A percentile compares a stretch with the other conserved stretches of the same genome.
Evolutionary conservation across 176 grass and related monocot genomes (phyloP).

Genomic region (Hordeum vulgare): DNA sequence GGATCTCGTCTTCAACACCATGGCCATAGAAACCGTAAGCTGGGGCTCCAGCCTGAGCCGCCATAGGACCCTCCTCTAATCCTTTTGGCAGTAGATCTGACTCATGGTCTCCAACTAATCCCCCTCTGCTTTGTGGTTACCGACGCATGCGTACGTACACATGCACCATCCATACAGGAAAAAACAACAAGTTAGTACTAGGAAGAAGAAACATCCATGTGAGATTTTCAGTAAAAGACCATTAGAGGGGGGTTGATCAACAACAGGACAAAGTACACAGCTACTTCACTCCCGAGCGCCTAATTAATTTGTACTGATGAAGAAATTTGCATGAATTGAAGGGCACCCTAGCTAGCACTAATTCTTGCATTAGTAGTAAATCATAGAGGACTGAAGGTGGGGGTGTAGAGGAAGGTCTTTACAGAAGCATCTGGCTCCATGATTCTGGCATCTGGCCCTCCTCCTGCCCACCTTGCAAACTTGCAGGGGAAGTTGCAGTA

Average conservation of each 20-base stretch:
- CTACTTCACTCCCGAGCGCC: not conserved
- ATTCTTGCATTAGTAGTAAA: not conserved
- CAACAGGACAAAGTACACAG: not conserved
- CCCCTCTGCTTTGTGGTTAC: conserved; percentile 34
- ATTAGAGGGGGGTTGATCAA: not conserved
- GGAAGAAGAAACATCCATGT: not conserved
- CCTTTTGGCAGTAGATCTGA: conserved; percentile 40
- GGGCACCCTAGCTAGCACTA: not conserved
- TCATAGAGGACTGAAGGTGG: not conserved
- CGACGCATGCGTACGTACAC: not conserved
- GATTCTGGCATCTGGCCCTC: conserved; percentile 50
- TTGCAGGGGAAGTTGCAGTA: not conserved
- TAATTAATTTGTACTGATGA: not conserved
- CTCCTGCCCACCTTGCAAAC: conserved; percentile 22
- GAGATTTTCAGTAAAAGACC: not conserved
- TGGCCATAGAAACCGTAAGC: conserved; percentile 29
- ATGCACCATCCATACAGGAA: not conserved
- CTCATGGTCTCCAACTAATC: conserved; percentile 37
- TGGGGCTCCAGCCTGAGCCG: conserved; percentile 9
- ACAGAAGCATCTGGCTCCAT: conserved; percentile 82
- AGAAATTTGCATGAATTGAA: conserved; percentile 11
- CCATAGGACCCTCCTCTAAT: conserved; percentile 31
- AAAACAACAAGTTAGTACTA: conserved; percentile 6
- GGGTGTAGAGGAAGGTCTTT: conserved; percentile 22
- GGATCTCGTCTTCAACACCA: conserved; percentile 43